Conservation (phyloP, 225 moss, liverwort and hornwort genomes). For the Asterella californica region DNA sequence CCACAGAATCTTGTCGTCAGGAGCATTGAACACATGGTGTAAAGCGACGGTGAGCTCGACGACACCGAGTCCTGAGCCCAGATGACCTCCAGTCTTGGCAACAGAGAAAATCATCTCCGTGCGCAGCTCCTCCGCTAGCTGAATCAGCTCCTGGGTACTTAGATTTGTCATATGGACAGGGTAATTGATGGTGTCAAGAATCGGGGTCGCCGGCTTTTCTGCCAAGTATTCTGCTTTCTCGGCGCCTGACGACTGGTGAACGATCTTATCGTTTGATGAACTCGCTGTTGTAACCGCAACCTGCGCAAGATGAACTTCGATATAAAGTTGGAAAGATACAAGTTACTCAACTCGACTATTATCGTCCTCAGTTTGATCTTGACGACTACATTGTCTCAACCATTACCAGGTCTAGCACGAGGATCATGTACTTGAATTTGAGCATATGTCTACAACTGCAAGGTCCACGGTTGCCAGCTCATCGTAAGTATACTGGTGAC, state of each 20-base stretch:
- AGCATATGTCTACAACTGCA: too few species aligned
- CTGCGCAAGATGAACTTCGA: background rate
- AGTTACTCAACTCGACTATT: too few species aligned
- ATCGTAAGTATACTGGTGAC: too few species aligned
- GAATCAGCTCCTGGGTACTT: constrained; percentile 25
- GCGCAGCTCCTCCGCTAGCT: constrained; percentile 39
- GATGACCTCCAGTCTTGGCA: constrained; percentile 41
- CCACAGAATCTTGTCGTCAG: constrained; percentile 43
- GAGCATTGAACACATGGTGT: constrained; percentile 47
- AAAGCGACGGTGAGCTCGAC: constrained; percentile 47
- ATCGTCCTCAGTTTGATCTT: too few species aligned
- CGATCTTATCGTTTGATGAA: background rate
- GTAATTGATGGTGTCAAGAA: constrained; percentile 37
- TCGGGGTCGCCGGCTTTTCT: constrained; percentile 38
- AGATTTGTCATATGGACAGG: constrained; percentile 40
- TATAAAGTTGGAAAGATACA: too few species aligned
- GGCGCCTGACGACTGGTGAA: background rate
- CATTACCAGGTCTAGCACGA: too few species aligned
- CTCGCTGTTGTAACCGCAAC: background rate
- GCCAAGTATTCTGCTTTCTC: constrained; percentile 25
- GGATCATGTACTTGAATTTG: background rate
- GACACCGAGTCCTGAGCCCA: constrained; percentile 44
- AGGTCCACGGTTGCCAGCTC: too few species aligned
- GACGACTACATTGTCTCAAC: too few species aligned
- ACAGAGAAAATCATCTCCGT: constrained; percentile 40